These are phyloP conservation scores for Tolypocladium tropicale DNA, from an alignment of 2,329 filamentous ascomycete species.

Conservation along the genomic window DNA sequence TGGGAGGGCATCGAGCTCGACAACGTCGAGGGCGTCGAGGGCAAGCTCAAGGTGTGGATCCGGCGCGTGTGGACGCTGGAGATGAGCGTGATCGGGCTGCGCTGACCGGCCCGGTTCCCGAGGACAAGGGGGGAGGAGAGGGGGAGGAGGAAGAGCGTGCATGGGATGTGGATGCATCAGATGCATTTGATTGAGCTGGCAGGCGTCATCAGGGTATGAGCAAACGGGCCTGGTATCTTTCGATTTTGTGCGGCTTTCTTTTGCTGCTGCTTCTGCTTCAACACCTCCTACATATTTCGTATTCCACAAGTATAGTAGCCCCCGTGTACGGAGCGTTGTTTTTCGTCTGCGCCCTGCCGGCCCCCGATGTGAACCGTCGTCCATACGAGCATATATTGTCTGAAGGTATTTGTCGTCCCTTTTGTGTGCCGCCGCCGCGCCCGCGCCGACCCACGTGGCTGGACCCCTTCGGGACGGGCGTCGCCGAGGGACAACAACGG, in stretches of 20 bases:
- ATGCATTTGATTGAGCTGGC: slow-evolving; percentile 3
- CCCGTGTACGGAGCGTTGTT: neutral
- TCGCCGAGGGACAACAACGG: neutral
- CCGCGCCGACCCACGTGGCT: neutral
- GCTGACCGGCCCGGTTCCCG: neutral
- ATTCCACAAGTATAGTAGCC: neutral
- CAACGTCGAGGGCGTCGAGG: slow-evolving; percentile 80
- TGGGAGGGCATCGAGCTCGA: slow-evolving; percentile 96
- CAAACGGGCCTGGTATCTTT: neutral
- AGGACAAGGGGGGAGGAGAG: neutral
- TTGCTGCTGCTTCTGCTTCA: neutral
- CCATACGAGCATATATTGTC: too few relatives aligned
- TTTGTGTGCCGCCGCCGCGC: too few relatives aligned
- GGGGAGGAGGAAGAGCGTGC: neutral
- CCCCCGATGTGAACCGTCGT: too few relatives aligned
- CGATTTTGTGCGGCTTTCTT: neutral
- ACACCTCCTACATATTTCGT: neutral
- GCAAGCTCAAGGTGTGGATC: slow-evolving; percentile 96
- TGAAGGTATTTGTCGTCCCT: too few relatives aligned
- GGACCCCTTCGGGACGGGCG: neutral
- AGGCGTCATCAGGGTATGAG: slow-evolving; percentile 6
- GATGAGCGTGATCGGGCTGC: slow-evolving; percentile 88
- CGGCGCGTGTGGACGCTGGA: slow-evolving; percentile 95
- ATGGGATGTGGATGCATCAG: neutral
- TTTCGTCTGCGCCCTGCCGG: neutral